phyloP scores from a whole-genome alignment of 371 early-diverging fungal species.

The Mortierella sp. region DNA sequence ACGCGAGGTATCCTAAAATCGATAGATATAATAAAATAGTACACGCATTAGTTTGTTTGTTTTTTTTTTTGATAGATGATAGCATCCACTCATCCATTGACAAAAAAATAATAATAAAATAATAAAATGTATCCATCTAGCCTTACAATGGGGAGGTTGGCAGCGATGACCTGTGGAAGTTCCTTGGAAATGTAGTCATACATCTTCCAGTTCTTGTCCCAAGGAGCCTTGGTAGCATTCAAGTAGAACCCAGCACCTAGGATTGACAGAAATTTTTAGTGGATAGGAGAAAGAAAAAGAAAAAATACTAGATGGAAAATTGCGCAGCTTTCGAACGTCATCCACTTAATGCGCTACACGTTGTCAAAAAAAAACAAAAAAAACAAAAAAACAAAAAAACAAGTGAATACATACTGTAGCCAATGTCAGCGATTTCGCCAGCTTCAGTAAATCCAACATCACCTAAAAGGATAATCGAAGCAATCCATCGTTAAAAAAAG shows the following conservation, averaged over 20 bases:
- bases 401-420: constrained; percentile 35
- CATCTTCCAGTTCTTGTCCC: constrained; percentile 85
- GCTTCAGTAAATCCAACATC: constrained; percentile 28
- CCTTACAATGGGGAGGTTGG: constrained; percentile 73
- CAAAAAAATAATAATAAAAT: not conserved
- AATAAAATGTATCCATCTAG: no score
- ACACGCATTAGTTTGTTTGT: not conserved
- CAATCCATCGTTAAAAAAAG: not conserved
- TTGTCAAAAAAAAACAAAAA: not conserved
- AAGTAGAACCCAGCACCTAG: constrained; percentile 88
- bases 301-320: no score
- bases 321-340: not conserved
- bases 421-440: constrained; percentile 20
- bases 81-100: not conserved
- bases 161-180: constrained; percentile 69
- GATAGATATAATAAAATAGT: not conserved
- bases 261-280: not conserved
- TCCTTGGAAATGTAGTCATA: constrained; percentile 86
- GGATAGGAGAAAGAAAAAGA: no score
- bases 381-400: not conserved
- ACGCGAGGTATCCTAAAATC: constrained; percentile 67
- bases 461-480: constrained; percentile 13
- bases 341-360: not conserved
- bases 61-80: not conserved
- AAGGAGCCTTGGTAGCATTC: constrained; percentile 80